phyloP scores from a whole-genome alignment of 345 rosid genomes.

The Citrus glauca region DNA sequence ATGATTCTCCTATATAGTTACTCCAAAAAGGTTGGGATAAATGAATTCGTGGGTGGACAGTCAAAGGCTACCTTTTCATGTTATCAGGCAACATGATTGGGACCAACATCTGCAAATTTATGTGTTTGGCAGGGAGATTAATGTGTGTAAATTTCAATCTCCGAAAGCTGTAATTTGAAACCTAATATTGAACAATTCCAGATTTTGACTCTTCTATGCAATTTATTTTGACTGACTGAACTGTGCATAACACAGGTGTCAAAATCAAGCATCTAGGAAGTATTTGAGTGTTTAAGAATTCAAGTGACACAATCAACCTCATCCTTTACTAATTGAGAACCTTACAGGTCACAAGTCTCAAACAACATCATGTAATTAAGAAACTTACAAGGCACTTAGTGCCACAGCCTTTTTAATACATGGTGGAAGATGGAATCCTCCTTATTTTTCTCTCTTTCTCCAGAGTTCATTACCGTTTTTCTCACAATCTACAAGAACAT shows the following conservation, averaged over 20 bases:
- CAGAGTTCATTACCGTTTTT: slow-evolving; percentile 22
- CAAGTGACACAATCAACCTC: not conserved
- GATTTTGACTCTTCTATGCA: not conserved
- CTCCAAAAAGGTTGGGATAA: not conserved
- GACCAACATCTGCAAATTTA: not conserved
- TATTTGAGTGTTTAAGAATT: slow-evolving; percentile 3
- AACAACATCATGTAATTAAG: not conserved
- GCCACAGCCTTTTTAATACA: slow-evolving; percentile 33
- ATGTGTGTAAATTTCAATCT: not conserved
- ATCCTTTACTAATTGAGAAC: slow-evolving; percentile 8
- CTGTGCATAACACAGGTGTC: not conserved
- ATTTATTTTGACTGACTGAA: not conserved
- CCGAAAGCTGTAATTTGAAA: not conserved
- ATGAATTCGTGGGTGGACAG: not conserved
- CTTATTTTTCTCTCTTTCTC: slow-evolving; percentile 13
- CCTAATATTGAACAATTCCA: not conserved
- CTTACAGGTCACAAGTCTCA: slow-evolving; percentile 9
- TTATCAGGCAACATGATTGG: not conserved
- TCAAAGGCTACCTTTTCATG: not conserved
- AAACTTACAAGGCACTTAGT: slow-evolving; percentile 16
- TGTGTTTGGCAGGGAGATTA: not conserved
- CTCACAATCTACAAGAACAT: slow-evolving; percentile 29
- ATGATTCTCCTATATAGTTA: not conserved
- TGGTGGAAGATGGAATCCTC: slow-evolving; percentile 22
- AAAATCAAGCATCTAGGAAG: not conserved